Percentiles rank a stretch among this genome's conserved stretches.
Evolutionary conservation across 1,284 basidiomycete species (phyloP).

Genomic region (Pholiota adiposa): DNA sequence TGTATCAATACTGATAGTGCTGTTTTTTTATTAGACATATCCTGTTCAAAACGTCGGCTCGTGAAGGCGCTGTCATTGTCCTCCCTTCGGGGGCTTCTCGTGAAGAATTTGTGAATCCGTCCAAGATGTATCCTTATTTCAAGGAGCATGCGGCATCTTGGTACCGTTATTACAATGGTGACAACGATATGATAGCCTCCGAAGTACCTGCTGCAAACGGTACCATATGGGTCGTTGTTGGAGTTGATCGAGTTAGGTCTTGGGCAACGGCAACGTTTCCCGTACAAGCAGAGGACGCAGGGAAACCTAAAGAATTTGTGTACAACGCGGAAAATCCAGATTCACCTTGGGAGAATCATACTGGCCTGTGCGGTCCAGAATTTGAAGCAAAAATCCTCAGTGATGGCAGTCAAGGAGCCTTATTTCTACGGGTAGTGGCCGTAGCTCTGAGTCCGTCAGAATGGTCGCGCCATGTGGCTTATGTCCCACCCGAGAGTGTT

Average conservation of each 20-base stretch:
- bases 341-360: neutral
- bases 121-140: neutral
- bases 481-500: neutral
- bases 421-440: neutral
- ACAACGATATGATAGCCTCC: neutral
- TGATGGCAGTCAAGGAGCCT: neutral
- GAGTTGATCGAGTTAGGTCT: neutral
- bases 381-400: neutral
- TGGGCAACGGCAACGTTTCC: slow-evolving; percentile 3
- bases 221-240: neutral
- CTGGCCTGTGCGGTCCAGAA: neutral
- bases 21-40: neutral
- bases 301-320: neutral
- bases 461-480: neutral
- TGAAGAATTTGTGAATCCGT: neutral
- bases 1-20: too few relatives aligned
- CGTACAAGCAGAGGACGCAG: neutral
- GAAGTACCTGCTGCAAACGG: neutral
- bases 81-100: neutral
- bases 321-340: neutral
- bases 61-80: neutral
- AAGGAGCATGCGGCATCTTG: slow-evolving; percentile 1
- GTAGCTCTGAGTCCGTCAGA: neutral
- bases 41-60: neutral
- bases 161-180: slow-evolving; percentile 1